phyloP scores from a whole-genome alignment of 1,139 yeast species.

The Debaryomyces udenii region DNA sequence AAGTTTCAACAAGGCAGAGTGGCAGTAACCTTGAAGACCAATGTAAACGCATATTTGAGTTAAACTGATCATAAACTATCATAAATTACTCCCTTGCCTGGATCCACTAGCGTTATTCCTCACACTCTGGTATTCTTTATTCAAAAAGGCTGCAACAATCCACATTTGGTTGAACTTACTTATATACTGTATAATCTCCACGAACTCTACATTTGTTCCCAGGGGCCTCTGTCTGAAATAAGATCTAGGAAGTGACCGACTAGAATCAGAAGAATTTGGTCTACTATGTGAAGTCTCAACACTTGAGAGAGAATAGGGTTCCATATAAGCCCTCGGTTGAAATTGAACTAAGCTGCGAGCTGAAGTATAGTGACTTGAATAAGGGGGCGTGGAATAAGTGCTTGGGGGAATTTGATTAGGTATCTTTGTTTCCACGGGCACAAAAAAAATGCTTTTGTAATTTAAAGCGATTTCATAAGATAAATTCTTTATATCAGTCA shows the following conservation, averaged over 20 bases:
- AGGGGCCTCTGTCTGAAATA: slow-evolving; percentile 10
- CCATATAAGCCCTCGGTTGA: not conserved
- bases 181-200: slow-evolving; percentile 14
- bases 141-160: slow-evolving; percentile 25
- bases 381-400: not conserved
- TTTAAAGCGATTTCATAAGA: slow-evolving; percentile 25
- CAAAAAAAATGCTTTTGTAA: slow-evolving; percentile 24
- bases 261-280: not conserved
- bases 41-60: too few species aligned
- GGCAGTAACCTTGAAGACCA: too few species aligned
- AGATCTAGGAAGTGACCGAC: slow-evolving; percentile 1
- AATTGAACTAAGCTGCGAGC: not conserved
- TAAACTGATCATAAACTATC: too few species aligned
- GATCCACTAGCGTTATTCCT: too few species aligned
- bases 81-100: too few species aligned
- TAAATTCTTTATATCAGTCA: slow-evolving; percentile 24
- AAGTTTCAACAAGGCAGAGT: too few species aligned
- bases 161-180: slow-evolving; percentile 29
- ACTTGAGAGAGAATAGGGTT: not conserved
- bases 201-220: slow-evolving; percentile 6
- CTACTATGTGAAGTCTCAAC: not conserved
- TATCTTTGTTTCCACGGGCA: slow-evolving; percentile 15
- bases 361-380: not conserved
- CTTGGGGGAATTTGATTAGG: not conserved
- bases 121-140: slow-evolving; percentile 21